Evolutionary conservation across 768 basidiomycete species (phyloP), one percentile per base, ranked within the genome.

Genomic region (Mrakia blollopis): DNA sequence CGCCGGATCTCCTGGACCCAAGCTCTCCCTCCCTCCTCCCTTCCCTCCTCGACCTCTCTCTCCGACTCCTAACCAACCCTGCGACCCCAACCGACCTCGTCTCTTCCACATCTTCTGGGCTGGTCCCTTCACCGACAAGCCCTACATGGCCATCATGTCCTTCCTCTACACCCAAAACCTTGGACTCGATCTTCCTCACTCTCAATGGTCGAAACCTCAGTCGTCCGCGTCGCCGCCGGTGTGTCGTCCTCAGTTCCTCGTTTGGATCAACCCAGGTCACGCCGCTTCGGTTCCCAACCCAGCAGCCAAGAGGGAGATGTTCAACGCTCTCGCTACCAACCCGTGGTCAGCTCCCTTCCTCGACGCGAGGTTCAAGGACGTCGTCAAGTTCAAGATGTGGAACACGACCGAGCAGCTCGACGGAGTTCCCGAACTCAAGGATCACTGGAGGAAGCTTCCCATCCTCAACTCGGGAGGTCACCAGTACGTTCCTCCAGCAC

Each of bases 21-120:
- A 73, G 4, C 77, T 84, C 7, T 52, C 32, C 23, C 79, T 84
- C 21, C 78, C 91, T 0, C 87, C 88, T 80, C 87, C 89, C 35
- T 87, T 87, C 76, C 87, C 89, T 50, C 83, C 87, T 6, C 83
- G 85, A 0, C 86, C 89, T 2, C 32, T 90, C 0, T 87, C 88
- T 79, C 86, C 89, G 30, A 87, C 87, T 73, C 86, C 89, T 57
- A 83, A 87, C 3, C 82, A 85, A 1, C 86, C 89, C 1, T 99
- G 97, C 84, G 93, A 97, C 81, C 87, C 90, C 0, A 90, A 92
- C 79, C 89, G 91, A 80, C 91, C 94, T 9, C 89, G 92, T 50
- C 85, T 98, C 44, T 98, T 96, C 86, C 97, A 99, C 84, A 97
- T 98, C 90, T 99, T 97, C 86, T 98, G 97, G 96, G 92, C 95